Evolutionary conservation across 2,329 filamentous ascomycete genomes (phyloP).

Genomic region (Pseudonectria foliicola): DNA sequence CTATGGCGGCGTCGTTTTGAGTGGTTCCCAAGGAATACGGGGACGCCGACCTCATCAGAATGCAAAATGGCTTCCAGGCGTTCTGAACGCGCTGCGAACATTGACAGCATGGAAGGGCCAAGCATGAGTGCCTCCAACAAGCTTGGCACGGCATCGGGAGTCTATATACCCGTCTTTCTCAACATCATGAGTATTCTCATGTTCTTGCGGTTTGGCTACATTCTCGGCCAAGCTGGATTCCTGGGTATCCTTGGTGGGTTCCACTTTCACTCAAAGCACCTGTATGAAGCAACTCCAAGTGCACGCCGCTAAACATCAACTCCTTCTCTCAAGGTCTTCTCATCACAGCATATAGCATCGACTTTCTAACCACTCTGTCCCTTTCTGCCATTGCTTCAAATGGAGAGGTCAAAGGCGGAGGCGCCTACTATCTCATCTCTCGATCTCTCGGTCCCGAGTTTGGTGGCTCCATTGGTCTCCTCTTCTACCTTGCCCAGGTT

Average conservation of each 20-base stretch:
- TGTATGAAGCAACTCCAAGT: no score
- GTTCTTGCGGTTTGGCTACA: slow-evolving; percentile 83
- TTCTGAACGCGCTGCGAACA: not conserved
- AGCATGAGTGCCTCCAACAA: slow-evolving; percentile 41
- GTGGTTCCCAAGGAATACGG: no score
- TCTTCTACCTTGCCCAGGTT: slow-evolving; percentile 86
- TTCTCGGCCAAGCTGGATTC: slow-evolving; percentile 73
- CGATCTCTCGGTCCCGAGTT: slow-evolving; percentile 82
- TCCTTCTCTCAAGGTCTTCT: slow-evolving; percentile 53
- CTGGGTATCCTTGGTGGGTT: slow-evolving; percentile 68
- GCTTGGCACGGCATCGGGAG: slow-evolving; percentile 68
- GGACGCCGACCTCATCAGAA: no score
- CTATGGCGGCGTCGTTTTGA: no score
- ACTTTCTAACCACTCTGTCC: slow-evolving; percentile 78
- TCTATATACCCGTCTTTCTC: slow-evolving; percentile 82
- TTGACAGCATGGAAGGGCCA: slow-evolving; percentile 7
- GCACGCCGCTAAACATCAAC: slow-evolving; percentile 1
- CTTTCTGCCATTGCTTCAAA: slow-evolving; percentile 86
- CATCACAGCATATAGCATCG: slow-evolving; percentile 67
- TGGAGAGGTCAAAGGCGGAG: slow-evolving; percentile 79
- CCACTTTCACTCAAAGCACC: no score
- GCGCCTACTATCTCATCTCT: slow-evolving; percentile 84
- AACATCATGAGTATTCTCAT: slow-evolving; percentile 88
- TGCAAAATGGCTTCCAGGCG: no score
- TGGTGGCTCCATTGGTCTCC: slow-evolving; percentile 77